A percentile compares a stretch with the other conserved stretches of the same genome.
These are phyloP conservation scores for Aureobasidium namibiae DNA, from an alignment of 2,329 filamentous ascomycete species.

Conservation along the genomic window DNA sequence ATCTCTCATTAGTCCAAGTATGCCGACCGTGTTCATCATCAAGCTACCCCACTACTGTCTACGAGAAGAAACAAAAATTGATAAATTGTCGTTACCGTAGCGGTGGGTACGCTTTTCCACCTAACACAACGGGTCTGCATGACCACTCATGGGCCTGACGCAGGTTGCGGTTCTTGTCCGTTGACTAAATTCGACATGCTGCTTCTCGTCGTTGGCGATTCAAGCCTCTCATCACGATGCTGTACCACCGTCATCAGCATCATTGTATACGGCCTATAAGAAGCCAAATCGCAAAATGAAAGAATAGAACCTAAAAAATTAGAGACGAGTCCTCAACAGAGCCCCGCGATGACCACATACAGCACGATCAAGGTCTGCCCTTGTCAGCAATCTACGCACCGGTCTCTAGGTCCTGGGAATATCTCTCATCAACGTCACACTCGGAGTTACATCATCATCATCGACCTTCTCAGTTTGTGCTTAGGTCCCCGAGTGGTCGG, in stretches of 20 bases:
- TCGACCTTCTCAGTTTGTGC: neutral
- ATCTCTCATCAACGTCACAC: neutral
- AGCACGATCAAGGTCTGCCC: neutral
- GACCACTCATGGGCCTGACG: neutral
- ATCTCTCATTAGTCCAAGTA: neutral
- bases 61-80: neutral
- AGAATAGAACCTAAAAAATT: neutral
- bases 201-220: neutral
- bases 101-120: neutral
- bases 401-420: neutral
- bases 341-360: neutral
- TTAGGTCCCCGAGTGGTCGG: neutral
- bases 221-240: neutral
- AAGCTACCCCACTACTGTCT: neutral
- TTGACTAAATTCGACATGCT: neutral
- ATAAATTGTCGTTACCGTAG: slow-evolving; percentile 10
- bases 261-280: neutral
- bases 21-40: neutral
- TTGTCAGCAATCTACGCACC: neutral
- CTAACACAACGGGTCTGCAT: neutral
- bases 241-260: neutral
- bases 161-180: neutral
- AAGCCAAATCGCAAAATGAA: neutral
- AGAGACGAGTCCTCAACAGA: neutral
- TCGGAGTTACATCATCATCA: neutral